Evolutionary conservation across 2,329 filamentous ascomycete species (phyloP).

Genomic region (Hortaea sp.): DNA sequence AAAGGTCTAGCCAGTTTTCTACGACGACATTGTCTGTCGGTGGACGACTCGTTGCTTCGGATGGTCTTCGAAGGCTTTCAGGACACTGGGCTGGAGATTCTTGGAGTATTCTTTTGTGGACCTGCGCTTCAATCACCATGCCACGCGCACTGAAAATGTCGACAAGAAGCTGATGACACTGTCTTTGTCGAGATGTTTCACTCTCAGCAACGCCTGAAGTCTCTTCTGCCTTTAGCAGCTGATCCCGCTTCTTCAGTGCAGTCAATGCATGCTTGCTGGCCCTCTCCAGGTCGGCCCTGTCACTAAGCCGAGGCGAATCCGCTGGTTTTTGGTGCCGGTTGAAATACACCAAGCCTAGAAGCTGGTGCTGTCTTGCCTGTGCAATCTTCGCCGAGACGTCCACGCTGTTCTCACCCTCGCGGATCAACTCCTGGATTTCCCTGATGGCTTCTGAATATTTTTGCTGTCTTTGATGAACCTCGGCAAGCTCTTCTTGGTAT

Average conservation of each 20-base stretch:
- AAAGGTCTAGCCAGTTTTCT: constrained; percentile 8
- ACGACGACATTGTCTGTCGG: constrained; percentile 5
- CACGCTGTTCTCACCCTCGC: constrained; percentile 4
- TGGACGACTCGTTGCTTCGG: constrained; percentile 3
- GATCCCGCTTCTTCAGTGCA: constrained; percentile 10
- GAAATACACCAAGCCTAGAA: constrained; percentile 13
- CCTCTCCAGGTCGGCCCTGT: constrained; percentile 10
- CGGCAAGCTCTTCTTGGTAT: constrained; percentile 12
- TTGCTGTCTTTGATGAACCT: constrained; percentile 10
- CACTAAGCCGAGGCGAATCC: constrained; percentile 2
- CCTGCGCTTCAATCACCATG: constrained; percentile 12
- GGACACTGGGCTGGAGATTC: constrained; percentile 4
- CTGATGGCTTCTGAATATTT: constrained; percentile 13
- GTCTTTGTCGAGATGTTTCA: constrained; percentile 2
- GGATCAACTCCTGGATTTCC: constrained; percentile 8
- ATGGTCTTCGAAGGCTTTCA: constrained; percentile 7
- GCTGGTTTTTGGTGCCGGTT: constrained; percentile 8
- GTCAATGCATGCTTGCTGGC: constrained; percentile 10
- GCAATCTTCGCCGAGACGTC: not conserved
- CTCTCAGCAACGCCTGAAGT: not conserved
- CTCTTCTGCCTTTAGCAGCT: not conserved
- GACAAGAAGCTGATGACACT: constrained; percentile 9
- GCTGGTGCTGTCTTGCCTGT: constrained; percentile 11
- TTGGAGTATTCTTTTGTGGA: constrained; percentile 5
- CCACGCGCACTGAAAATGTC: constrained; percentile 10